Percentiles rank a stretch among this genome's conserved stretches.
Conservation (phyloP, 2,329 filamentous ascomycete genomes). For the Amphichorda felina region DNA sequence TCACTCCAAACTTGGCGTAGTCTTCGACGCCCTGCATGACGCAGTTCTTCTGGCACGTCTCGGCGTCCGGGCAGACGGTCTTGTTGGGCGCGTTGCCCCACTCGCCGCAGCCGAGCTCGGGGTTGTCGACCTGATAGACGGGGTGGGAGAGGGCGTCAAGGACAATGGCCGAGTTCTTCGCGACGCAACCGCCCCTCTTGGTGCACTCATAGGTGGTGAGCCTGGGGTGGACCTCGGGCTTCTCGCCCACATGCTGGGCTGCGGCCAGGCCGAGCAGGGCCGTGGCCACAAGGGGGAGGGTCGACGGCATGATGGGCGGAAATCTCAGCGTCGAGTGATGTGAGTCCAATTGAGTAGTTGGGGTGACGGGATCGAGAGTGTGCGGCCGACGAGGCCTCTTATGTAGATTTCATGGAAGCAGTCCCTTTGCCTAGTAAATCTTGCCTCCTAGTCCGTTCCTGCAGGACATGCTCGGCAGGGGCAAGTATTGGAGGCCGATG, state of each 20-base stretch:
- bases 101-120: conserved; percentile 16
- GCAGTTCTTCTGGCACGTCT: conserved; percentile 40
- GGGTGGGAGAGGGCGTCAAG: conserved; percentile 33
- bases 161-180: conserved; percentile 34
- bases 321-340: background rate
- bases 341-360: no score
- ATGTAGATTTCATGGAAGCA: no score
- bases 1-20: conserved; percentile 25
- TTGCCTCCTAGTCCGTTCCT: no score
- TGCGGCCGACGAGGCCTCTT: no score
- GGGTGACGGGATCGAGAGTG: no score
- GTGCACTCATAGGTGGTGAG: conserved; percentile 41
- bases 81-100: conserved; percentile 22
- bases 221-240: conserved; percentile 35
- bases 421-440: no score
- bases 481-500: no score
- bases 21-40: conserved; percentile 35
- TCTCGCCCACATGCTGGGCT: conserved; percentile 25
- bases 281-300: conserved; percentile 8
- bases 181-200: conserved; percentile 31
- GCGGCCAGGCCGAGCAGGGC: conserved; percentile 11
- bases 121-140: conserved; percentile 27
- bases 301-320: conserved; percentile 1
- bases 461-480: no score
- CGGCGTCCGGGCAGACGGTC: conserved; percentile 34